phyloP scores from a whole-genome alignment of 2,329 filamentous ascomycete genomes.

The Diplodia scrobiculata region DNA sequence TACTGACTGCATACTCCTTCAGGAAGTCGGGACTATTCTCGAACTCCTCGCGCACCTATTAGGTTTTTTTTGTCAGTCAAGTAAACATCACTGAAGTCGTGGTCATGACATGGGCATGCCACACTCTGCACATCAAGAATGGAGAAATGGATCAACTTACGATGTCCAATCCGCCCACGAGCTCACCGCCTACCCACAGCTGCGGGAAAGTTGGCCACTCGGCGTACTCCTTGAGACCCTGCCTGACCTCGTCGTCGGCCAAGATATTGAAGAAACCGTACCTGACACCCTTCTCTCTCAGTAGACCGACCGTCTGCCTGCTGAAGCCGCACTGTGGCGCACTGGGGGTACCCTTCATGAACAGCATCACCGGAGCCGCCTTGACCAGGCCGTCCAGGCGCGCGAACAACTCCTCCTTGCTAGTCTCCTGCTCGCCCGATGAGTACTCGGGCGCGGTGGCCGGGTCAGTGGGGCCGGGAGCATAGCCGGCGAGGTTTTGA shows the following conservation, averaged over 20 bases:
- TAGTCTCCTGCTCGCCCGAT: slow-evolving; percentile 48
- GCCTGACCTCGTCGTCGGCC: slow-evolving; percentile 93
- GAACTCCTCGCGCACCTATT: slow-evolving; percentile 89
- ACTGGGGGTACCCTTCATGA: slow-evolving; percentile 95
- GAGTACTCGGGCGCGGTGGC: slow-evolving; percentile 53
- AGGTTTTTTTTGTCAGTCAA: slow-evolving; percentile 35
- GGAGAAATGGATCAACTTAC: not conserved
- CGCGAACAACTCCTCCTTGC: slow-evolving; percentile 82
- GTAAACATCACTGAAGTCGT: not conserved
- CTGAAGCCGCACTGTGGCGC: slow-evolving; percentile 91
- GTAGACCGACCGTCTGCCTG: slow-evolving; percentile 78
- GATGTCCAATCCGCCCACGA: slow-evolving; percentile 64
- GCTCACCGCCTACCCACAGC: slow-evolving; percentile 84
- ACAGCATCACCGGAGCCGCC: slow-evolving; percentile 95
- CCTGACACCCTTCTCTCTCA: slow-evolving; percentile 87
- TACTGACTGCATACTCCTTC: slow-evolving; percentile 63
- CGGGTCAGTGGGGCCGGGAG: slow-evolving; percentile 48
- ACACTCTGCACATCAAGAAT: slow-evolving; percentile 8
- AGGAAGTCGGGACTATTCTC: slow-evolving; percentile 82
- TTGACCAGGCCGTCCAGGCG: slow-evolving; percentile 83
- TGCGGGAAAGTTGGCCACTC: slow-evolving; percentile 99
- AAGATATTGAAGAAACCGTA: slow-evolving; percentile 99
- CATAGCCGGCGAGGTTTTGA: slow-evolving; percentile 51
- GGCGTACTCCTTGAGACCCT: slow-evolving; percentile 95
- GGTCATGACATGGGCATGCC: not conserved